These are phyloP conservation scores for Ceriops zippeliana DNA, from an alignment of 345 rosid species.

Conservation along the genomic window DNA sequence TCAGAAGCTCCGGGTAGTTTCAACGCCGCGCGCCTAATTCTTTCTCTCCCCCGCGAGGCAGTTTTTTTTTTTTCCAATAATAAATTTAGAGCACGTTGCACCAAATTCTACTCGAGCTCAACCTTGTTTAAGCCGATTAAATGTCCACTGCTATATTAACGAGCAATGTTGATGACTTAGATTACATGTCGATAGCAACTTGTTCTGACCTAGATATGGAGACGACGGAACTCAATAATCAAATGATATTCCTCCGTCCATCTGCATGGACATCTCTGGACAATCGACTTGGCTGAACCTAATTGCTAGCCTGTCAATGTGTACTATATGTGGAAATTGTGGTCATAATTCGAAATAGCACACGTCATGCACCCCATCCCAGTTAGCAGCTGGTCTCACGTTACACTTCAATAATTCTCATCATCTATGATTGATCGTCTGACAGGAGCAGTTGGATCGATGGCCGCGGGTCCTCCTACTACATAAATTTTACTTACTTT, in stretches of 20 bases:
- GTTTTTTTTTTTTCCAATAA: no score
- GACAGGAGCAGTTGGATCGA: not conserved
- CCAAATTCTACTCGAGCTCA: not conserved
- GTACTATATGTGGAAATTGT: constrained; percentile 13
- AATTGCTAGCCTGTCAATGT: constrained; percentile 31
- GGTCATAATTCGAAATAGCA: constrained; percentile 17
- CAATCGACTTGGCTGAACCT: constrained; percentile 10
- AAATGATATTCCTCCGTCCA: constrained; percentile 5
- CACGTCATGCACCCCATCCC: not conserved
- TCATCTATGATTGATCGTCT: not conserved
- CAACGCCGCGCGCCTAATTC: no score
- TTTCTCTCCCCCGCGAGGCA: no score
- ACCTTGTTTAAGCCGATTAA: not conserved
- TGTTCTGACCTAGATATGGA: not conserved
- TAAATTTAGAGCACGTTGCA: no score
- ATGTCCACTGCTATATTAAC: not conserved
- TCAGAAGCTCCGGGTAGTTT: no score
- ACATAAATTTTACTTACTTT: not conserved
- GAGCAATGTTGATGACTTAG: not conserved
- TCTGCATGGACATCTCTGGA: not conserved
- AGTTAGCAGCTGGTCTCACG: not conserved
- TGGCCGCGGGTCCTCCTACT: not conserved
- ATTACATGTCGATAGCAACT: not conserved
- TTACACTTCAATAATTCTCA: constrained; percentile 4
- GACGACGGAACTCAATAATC: constrained; percentile 9